A percentile compares a stretch with the other conserved stretches of the same genome.
These are phyloP conservation scores for Tricholoma saponaceum DNA, from an alignment of 768 basidiomycete genomes.

Conservation along the genomic window DNA sequence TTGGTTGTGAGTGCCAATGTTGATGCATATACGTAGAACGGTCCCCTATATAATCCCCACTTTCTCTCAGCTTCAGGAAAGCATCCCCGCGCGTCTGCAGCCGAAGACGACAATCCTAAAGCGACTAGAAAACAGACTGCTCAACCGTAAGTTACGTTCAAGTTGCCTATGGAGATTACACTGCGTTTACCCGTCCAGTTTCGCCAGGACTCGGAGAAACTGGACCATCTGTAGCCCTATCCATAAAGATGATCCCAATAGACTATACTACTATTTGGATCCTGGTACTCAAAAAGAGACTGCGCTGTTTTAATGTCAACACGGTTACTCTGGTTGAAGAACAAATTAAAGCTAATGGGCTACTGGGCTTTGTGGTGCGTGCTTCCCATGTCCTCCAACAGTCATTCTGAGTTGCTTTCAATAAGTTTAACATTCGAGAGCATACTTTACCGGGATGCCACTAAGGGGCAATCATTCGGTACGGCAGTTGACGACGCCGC, in stretches of 20 bases:
- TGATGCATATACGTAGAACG: too few species aligned
- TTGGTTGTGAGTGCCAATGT: too few species aligned
- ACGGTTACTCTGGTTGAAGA: not conserved
- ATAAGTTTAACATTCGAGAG: not conserved
- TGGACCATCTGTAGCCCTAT: not conserved
- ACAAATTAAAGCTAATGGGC: too few species aligned
- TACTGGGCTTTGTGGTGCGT: not conserved
- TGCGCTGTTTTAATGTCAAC: not conserved
- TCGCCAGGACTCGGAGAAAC: too few species aligned
- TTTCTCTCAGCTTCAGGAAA: too few species aligned
- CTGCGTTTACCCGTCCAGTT: too few species aligned
- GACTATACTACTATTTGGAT: not conserved
- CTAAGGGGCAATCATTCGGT: not conserved
- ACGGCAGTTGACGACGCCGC: not conserved
- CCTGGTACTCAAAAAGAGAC: not conserved
- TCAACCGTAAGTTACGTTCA: too few species aligned
- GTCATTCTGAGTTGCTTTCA: not conserved
- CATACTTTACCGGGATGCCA: not conserved
- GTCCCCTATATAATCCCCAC: too few species aligned
- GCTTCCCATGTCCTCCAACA: not conserved
- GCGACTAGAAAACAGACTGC: too few species aligned
- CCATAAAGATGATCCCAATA: not conserved
- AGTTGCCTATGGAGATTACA: too few species aligned
- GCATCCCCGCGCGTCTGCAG: too few species aligned
- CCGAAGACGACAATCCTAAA: too few species aligned